A percentile compares a stretch with the other conserved stretches of the same genome.
These are phyloP conservation scores for Fusarium cicatricum DNA, from an alignment of 2,329 filamentous ascomycete genomes.

Conservation along the genomic window DNA sequence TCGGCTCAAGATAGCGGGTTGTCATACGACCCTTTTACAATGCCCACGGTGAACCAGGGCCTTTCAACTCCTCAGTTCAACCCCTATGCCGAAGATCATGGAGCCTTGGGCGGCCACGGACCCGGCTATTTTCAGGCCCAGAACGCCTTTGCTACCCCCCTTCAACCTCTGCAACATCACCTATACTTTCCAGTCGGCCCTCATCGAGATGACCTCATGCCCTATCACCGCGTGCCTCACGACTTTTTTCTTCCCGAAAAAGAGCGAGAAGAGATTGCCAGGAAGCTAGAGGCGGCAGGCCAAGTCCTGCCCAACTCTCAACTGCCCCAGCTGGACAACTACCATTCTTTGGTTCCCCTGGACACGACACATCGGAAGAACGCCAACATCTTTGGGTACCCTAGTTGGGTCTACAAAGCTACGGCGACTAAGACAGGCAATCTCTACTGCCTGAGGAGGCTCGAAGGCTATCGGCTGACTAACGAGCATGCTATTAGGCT, in stretches of 20 bases:
- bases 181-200: conserved; percentile 88
- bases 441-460: conserved; percentile 83
- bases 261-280: conserved; percentile 86
- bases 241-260: conserved; percentile 93
- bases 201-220: conserved; percentile 80
- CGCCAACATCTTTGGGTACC: conserved; percentile 81
- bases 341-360: conserved; percentile 90
- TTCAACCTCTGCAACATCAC: conserved; percentile 85
- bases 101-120: conserved; percentile 62
- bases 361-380: conserved; percentile 84
- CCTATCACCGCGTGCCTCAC: conserved; percentile 86
- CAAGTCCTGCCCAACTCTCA: conserved; percentile 83
- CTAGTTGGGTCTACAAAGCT: conserved; percentile 96
- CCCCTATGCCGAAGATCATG: conserved; percentile 80
- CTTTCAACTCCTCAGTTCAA: conserved; percentile 66
- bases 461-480: conserved; percentile 88
- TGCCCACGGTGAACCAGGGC: conserved; percentile 62
- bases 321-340: conserved; percentile 83
- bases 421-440: conserved; percentile 87
- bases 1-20: conserved; percentile 54
- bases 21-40: conserved; percentile 70
- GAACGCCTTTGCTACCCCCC: conserved; percentile 58
- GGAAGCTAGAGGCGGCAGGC: conserved; percentile 83
- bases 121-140: conserved; percentile 73
- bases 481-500: conserved; percentile 89